Percentiles rank a stretch among this genome's conserved stretches.
Evolutionary conservation across 2,329 filamentous ascomycete genomes (phyloP).

Genomic region (Cladosporium velox): DNA sequence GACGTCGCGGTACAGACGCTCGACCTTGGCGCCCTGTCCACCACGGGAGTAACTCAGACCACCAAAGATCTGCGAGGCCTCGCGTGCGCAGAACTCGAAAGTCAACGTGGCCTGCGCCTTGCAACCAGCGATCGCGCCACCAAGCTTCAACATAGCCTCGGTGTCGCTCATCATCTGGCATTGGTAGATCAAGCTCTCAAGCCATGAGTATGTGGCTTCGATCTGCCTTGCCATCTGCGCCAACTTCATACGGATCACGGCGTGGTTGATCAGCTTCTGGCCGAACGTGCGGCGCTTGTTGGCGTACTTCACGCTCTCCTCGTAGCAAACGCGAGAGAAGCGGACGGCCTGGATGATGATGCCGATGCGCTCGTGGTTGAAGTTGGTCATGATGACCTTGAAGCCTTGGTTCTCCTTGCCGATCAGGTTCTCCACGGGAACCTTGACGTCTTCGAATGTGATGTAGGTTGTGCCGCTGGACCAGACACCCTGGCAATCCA

Average conservation of each 20-base stretch:
- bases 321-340: constrained; percentile 95
- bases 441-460: constrained; percentile 98
- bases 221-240: constrained; percentile 98
- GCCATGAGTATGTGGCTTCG: constrained; percentile 94
- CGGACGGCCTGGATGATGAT: constrained; percentile 97
- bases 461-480: constrained; percentile 94
- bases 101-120: constrained; percentile 94
- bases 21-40: constrained; percentile 92
- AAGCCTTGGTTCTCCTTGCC: constrained; percentile 99
- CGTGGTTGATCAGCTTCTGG: constrained; percentile 94
- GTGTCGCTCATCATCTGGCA: constrained; percentile 90
- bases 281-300: constrained; percentile 97
- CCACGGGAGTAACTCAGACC: constrained; percentile 89
- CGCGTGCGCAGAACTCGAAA: constrained; percentile 96
- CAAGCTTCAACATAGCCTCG: constrained; percentile 93
- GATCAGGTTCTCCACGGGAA: constrained; percentile 96
- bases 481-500: constrained; percentile 99
- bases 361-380: constrained; percentile 98
- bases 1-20: constrained; percentile 92
- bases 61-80: constrained; percentile 96
- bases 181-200: constrained; percentile 93
- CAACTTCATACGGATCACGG: constrained; percentile 95
- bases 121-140: constrained; percentile 87
- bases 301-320: constrained; percentile 94
- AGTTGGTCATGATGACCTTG: constrained; percentile 99